phyloP scores from a whole-genome alignment of 257 asterid species.

The Nicotiana attenuata region DNA sequence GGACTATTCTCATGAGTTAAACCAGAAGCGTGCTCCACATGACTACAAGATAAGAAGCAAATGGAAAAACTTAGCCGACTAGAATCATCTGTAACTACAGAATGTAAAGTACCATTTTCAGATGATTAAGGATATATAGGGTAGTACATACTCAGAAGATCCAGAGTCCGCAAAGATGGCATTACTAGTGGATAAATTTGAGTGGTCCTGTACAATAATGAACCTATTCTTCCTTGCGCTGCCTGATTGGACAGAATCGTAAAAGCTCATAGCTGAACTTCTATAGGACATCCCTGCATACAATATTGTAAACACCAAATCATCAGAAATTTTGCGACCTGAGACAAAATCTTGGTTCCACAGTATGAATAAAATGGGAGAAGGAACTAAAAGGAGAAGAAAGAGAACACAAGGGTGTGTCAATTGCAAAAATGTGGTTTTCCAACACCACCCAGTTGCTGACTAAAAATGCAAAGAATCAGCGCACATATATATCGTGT shows the following conservation, averaged over 20 bases:
- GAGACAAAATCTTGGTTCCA: neutral
- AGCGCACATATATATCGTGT: neutral
- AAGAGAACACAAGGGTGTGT: neutral
- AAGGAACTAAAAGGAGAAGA: neutral
- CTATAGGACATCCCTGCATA: slow-evolving; percentile 37
- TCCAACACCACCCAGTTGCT: neutral
- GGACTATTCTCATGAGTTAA: neutral
- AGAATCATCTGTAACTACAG: neutral
- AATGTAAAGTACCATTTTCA: neutral
- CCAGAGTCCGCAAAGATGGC: slow-evolving; percentile 8
- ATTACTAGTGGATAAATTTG: slow-evolving; percentile 14
- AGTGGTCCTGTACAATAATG: slow-evolving; percentile 15
- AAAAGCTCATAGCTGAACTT: slow-evolving; percentile 16
- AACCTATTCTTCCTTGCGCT: slow-evolving; percentile 12
- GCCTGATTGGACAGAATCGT: slow-evolving; percentile 9
- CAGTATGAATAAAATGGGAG: neutral
- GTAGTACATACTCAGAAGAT: slow-evolving; percentile 27
- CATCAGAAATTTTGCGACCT: neutral
- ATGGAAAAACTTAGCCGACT: neutral
- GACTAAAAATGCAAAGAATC: neutral
- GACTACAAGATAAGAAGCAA: slow-evolving; percentile 18
- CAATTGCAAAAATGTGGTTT: neutral
- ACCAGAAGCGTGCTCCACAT: neutral
- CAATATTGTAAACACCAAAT: neutral
- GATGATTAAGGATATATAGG: neutral